These are phyloP conservation scores for Dothideomycetes sp. DNA, from an alignment of 2,329 filamentous ascomycete species.

Conservation along the genomic window DNA sequence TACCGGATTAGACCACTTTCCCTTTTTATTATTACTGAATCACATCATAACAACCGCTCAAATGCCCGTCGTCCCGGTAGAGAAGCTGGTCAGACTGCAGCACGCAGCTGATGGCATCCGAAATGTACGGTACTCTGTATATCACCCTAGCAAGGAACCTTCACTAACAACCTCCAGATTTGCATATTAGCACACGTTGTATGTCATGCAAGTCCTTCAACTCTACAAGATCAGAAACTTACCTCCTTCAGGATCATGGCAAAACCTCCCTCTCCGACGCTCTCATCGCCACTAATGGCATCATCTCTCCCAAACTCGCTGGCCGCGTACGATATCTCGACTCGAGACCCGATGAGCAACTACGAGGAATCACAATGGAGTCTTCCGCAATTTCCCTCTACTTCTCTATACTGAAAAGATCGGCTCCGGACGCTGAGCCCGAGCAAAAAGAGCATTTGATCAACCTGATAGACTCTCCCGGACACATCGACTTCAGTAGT, in stretches of 20 bases:
- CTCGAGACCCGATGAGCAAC: conserved; percentile 89
- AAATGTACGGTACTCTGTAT: too few relatives aligned
- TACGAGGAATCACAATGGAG: conserved; percentile 98
- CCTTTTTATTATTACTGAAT: too few relatives aligned
- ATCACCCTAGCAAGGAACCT: too few relatives aligned
- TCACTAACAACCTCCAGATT: conserved; percentile 34
- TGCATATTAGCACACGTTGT: conserved; percentile 83
- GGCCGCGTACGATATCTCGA: conserved; percentile 98
- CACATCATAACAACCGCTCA: too few relatives aligned
- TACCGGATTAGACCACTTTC: too few relatives aligned
- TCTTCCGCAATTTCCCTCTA: conserved; percentile 94
- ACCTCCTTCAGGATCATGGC: conserved; percentile 58
- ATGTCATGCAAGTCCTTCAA: conserved; percentile 22
- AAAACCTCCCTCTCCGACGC: conserved; percentile 96
- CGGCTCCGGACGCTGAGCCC: conserved; percentile 39
- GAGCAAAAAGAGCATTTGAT: conserved; percentile 83
- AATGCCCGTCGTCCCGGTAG: conserved; percentile 87
- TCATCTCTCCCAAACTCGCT: conserved; percentile 94
- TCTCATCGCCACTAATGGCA: conserved; percentile 95
- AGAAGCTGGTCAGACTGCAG: conserved; percentile 85
- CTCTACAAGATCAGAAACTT: conserved; percentile 24
- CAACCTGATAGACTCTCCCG: conserved; percentile 95
- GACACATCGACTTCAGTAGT: conserved; percentile 97
- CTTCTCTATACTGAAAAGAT: conserved; percentile 79
- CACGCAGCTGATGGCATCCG: conserved; percentile 77